Base-by-base conservation (phyloP, 2,329 filamentous ascomycete species). In the Aspergillus latus region DNA sequence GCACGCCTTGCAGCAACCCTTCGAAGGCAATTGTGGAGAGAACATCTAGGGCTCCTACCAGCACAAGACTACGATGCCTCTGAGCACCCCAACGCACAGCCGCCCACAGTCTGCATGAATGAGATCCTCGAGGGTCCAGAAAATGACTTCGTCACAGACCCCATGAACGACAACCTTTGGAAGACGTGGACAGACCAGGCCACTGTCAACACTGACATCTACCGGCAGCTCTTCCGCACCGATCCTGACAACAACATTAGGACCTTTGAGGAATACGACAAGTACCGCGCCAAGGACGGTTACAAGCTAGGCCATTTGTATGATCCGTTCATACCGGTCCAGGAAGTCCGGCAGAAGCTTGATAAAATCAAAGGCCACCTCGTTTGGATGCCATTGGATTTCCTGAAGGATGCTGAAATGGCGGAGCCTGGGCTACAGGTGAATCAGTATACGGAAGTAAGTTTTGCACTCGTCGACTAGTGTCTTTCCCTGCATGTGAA, bases 311-410 rank as follows among this genome's bases (percentile, higher is more conserved):
- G 94, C 0, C 94, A 97, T 74, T 81, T 97, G 57, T 96, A 89
- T 66, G 91, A 95, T 70, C 84, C 84, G 57, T 90, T 88, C 73
- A 82, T 88, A 71, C 88, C 89, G 0, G 83, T 86, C 0, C 80
- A 86, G 26, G 87, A 95, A 54, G 85, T 94, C 5, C 82, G 89
- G 13, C 72, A 81, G 62, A 91, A 93, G 72, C 78, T 97, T 49
- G 86, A 91, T 65, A 81, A 88, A 68, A 85, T 97, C 63, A 87
- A 86, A 75, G 93, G 93, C 0, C 93, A 97, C 77, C 73, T 97
- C 40, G 93, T 97, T 5, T 95, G 90, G 90, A 93, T 96, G 87
- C 92, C 92, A n/a, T 73, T 97, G 66, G 84, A 92, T 45, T 97
- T 96, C 70, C 74, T 97, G 68, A 81, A 84, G 66, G 86, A 96